phyloP scores from a whole-genome alignment of 2,329 filamentous ascomycete genomes.

The Polychaeton citri region DNA sequence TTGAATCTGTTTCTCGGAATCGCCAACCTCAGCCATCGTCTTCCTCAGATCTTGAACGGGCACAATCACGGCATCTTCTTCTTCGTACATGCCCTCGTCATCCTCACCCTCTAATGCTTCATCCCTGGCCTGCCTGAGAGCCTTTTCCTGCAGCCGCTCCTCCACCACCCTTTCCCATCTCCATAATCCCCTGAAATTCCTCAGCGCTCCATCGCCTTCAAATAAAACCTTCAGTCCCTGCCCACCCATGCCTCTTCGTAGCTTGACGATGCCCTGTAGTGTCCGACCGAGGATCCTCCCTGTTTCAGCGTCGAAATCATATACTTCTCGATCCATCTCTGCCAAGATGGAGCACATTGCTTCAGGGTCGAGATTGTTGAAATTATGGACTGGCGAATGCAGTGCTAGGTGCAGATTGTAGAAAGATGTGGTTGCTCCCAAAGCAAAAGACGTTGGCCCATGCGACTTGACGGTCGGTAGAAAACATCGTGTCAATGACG shows the following conservation, averaged over 20 bases:
- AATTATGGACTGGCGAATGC: conserved; percentile 26
- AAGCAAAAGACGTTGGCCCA: conserved; percentile 55
- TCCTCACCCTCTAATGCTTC: not conserved
- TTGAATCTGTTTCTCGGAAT: too few relatives aligned
- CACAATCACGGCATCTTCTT: too few relatives aligned
- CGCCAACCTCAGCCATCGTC: too few relatives aligned
- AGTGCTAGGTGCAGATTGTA: conserved; percentile 54
- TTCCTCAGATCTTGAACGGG: too few relatives aligned
- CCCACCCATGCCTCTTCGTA: conserved; percentile 17
- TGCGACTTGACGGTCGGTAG: conserved; percentile 55
- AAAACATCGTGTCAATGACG: conserved; percentile 45
- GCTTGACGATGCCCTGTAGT: conserved; percentile 8
- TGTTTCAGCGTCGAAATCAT: conserved; percentile 43
- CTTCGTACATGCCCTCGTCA: too few relatives aligned
- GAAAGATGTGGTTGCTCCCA: conserved; percentile 56
- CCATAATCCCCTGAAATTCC: conserved; percentile 15
- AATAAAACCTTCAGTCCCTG: conserved; percentile 16
- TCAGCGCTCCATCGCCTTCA: conserved; percentile 17
- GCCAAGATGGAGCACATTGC: conserved; percentile 44
- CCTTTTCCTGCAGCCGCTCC: conserved; percentile 17
- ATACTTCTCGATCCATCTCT: conserved; percentile 53
- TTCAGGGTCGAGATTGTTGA: conserved; percentile 34
- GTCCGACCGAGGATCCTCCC: not conserved
- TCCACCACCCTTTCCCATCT: conserved; percentile 19
- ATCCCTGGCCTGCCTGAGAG: conserved; percentile 4